These are phyloP conservation scores for Eudorina sp. DNA, from an alignment of 139 green algal species.

Conservation along the genomic window DNA sequence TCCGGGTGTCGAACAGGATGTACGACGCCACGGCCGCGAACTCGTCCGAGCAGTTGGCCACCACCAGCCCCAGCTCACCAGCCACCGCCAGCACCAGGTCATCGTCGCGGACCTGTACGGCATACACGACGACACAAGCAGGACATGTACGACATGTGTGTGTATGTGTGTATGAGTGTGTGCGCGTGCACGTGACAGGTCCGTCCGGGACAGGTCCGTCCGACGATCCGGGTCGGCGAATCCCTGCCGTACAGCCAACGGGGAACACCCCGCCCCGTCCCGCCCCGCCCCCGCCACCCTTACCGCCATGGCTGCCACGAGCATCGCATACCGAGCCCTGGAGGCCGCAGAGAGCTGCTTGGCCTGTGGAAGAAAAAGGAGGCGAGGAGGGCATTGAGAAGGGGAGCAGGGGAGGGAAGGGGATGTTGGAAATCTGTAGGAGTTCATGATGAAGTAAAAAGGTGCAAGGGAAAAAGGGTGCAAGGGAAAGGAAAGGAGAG, in stretches of 20 bases:
- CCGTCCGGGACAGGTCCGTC: too few relatives aligned
- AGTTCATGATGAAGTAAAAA: too few relatives aligned
- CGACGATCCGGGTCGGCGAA: too few relatives aligned
- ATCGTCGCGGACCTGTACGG: conserved; percentile 39
- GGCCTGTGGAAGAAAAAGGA: conserved; percentile 40
- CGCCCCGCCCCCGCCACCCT: too few relatives aligned
- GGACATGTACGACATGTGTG: background rate
- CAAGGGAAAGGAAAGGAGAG: background rate
- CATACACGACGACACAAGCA: too few relatives aligned
- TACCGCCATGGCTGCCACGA: conserved; percentile 64
- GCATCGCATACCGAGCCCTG: conserved; percentile 50
- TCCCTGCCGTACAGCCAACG: too few relatives aligned
- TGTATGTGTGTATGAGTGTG: background rate
- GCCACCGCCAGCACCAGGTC: conserved; percentile 48
- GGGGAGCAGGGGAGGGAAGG: background rate
- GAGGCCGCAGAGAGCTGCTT: conserved; percentile 55
- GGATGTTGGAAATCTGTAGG: too few relatives aligned
- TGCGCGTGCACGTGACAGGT: too few relatives aligned
- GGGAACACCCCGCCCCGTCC: too few relatives aligned
- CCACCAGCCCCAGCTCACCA: conserved; percentile 46
- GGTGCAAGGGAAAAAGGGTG: too few relatives aligned
- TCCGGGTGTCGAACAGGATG: conserved; percentile 75
- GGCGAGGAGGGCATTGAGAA: background rate
- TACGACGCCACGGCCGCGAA: conserved; percentile 54
- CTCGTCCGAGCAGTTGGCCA: conserved; percentile 50